phyloP scores from a whole-genome alignment of 768 basidiomycete genomes.

The Leucocoprinus sp. region DNA sequence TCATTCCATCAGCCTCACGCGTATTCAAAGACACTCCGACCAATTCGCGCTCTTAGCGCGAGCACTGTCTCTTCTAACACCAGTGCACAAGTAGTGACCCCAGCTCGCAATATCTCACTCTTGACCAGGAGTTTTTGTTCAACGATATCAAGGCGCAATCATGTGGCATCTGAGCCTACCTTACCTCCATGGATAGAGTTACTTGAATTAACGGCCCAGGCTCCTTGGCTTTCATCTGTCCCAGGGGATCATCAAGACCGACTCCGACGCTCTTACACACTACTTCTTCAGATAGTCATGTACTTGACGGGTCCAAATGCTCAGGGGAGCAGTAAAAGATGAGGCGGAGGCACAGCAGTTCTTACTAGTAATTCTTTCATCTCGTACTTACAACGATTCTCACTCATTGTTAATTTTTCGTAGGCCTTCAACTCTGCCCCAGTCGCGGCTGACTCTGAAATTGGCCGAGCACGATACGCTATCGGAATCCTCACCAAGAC shows the following conservation, averaged over 20 bases:
- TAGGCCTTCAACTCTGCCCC: conserved; percentile 10
- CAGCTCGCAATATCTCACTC: too few relatives aligned
- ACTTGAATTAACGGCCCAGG: conserved; percentile 7
- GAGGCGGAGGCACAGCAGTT: conserved; percentile 1
- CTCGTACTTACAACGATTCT: not conserved
- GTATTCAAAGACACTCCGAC: too few relatives aligned
- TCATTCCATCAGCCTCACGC: too few relatives aligned
- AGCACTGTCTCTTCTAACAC: too few relatives aligned
- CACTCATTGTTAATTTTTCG: not conserved
- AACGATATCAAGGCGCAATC: too few relatives aligned
- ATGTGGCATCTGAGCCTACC: too few relatives aligned
- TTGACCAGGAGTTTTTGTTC: too few relatives aligned
- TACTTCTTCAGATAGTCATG: conserved; percentile 7
- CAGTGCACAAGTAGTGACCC: too few relatives aligned
- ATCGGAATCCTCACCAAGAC: conserved; percentile 1
- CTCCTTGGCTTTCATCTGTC: conserved; percentile 5
- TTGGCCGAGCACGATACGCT: conserved; percentile 7
- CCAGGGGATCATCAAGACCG: conserved; percentile 4
- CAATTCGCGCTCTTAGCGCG: too few relatives aligned
- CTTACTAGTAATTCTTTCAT: too few relatives aligned
- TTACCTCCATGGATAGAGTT: conserved; percentile 11
- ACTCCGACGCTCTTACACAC: conserved; percentile 5
- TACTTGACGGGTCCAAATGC: conserved; percentile 7
- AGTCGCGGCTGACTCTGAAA: conserved; percentile 8
- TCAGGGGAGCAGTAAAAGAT: not conserved